Conservation (phyloP, 495 filamentous ascomycete genomes). For the Aspergillus haitiensis region DNA sequence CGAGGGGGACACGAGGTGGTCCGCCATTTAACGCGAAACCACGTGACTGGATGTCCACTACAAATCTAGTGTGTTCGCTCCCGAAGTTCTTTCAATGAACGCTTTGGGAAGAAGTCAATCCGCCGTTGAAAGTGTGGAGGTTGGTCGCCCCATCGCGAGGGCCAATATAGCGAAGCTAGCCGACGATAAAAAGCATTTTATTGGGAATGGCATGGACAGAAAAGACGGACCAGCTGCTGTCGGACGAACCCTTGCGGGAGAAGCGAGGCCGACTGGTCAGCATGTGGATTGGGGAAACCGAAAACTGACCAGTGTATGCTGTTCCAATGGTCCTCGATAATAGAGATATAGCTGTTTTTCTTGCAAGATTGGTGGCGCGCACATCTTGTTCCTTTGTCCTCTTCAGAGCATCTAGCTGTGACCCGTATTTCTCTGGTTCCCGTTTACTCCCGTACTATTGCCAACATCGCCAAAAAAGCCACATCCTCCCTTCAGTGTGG, state of each 20-base stretch:
- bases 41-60: constrained; percentile 25
- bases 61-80: not conserved
- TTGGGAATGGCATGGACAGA: not conserved
- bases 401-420: not conserved
- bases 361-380: not conserved
- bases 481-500: constrained; percentile 26
- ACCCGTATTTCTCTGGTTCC: constrained; percentile 17
- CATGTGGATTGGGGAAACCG: not conserved
- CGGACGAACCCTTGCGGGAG: constrained; percentile 11
- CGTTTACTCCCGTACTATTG: constrained; percentile 28
- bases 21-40: constrained; percentile 27
- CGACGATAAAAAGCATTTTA: constrained; percentile 1
- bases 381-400: not conserved
- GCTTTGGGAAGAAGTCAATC: constrained; percentile 4
- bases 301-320: not conserved
- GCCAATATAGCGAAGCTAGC: not conserved
- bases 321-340: not conserved
- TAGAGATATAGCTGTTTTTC: not conserved
- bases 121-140: constrained; percentile 10
- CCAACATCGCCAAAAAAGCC: constrained; percentile 30
- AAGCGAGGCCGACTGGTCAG: not conserved
- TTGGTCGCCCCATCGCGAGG: constrained; percentile 5
- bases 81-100: constrained; percentile 6
- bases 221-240: not conserved
- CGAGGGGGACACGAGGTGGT: constrained; percentile 23